phyloP scores from a whole-genome alignment of 2,329 filamentous ascomycete genomes.

The Pyrenochaeta sp. region DNA sequence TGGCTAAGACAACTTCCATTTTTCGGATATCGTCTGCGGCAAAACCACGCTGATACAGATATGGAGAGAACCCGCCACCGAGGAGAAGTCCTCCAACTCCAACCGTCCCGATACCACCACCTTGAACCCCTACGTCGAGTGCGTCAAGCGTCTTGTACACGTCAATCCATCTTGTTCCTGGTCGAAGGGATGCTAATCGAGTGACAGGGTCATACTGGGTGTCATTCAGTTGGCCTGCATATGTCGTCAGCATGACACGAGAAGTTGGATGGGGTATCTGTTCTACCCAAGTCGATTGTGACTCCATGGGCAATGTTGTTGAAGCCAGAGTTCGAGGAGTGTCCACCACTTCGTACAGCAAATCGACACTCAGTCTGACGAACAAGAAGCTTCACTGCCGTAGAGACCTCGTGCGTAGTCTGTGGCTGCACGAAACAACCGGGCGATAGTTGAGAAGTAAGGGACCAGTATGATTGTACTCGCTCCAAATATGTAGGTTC shows the following conservation, averaged over 20 bases:
- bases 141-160: conserved; percentile 41
- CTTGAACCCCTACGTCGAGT: conserved; percentile 22
- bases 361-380: conserved; percentile 14
- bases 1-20: conserved; percentile 48
- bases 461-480: conserved; percentile 33
- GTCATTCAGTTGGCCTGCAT: no score
- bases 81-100: conserved; percentile 38
- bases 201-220: conserved; percentile 14
- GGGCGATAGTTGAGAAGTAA: conserved; percentile 33
- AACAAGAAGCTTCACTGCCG: conserved; percentile 18
- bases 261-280: conserved; percentile 26
- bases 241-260: no score
- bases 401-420: conserved; percentile 34
- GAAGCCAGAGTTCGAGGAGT: conserved; percentile 32
- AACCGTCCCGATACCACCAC: conserved; percentile 33
- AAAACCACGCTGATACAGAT: conserved; percentile 27
- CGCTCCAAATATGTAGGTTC: conserved; percentile 22
- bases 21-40: conserved; percentile 38
- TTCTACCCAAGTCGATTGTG: conserved; percentile 35
- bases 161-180: conserved; percentile 41
- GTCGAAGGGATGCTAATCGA: conserved; percentile 28
- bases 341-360: conserved; percentile 40
- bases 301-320: conserved; percentile 39
- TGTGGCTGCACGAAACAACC: conserved; percentile 41
- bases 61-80: conserved; percentile 39